Evolutionary conservation across 768 basidiomycete genomes (phyloP).

Genomic region (Lactarius tabidus): DNA sequence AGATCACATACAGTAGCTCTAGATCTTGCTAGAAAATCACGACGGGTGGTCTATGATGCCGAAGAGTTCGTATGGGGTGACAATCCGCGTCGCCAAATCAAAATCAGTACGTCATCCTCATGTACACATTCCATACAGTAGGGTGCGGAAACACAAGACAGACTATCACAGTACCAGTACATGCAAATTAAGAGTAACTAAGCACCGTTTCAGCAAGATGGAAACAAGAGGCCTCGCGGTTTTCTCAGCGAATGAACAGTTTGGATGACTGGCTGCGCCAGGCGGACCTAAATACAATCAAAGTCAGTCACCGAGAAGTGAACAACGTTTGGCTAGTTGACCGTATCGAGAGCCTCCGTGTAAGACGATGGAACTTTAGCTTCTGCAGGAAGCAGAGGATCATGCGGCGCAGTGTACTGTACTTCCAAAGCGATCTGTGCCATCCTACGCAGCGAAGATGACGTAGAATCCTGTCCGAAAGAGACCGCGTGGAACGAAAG

Average conservation of each 20-base stretch:
- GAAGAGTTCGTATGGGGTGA: too few relatives aligned
- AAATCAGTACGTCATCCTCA: too few relatives aligned
- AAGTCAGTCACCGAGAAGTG: background rate
- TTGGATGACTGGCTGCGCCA: too few relatives aligned
- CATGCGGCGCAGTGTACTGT: slow-evolving; percentile 42
- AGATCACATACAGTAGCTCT: too few relatives aligned
- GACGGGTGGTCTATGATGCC: too few relatives aligned
- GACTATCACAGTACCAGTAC: background rate
- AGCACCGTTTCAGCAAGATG: background rate
- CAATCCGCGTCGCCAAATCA: too few relatives aligned
- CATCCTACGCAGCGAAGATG: slow-evolving; percentile 44
- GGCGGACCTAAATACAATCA: too few relatives aligned
- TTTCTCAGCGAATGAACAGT: too few relatives aligned
- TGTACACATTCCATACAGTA: too few relatives aligned
- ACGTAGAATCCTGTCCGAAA: slow-evolving; percentile 41
- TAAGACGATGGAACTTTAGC: slow-evolving; percentile 34
- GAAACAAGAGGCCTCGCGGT: too few relatives aligned
- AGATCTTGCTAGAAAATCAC: too few relatives aligned
- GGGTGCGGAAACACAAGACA: too few relatives aligned
- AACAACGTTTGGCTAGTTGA: background rate
- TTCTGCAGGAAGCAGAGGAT: slow-evolving; percentile 30
- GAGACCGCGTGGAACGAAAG: slow-evolving; percentile 56
- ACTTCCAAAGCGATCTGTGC: slow-evolving; percentile 46
- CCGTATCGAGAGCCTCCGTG: slow-evolving; percentile 36
- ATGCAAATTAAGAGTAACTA: background rate